Percentiles rank a stretch among this genome's conserved stretches.
Conservation (phyloP, 345 rosid genomes). For the Passiflora organensis region DNA sequence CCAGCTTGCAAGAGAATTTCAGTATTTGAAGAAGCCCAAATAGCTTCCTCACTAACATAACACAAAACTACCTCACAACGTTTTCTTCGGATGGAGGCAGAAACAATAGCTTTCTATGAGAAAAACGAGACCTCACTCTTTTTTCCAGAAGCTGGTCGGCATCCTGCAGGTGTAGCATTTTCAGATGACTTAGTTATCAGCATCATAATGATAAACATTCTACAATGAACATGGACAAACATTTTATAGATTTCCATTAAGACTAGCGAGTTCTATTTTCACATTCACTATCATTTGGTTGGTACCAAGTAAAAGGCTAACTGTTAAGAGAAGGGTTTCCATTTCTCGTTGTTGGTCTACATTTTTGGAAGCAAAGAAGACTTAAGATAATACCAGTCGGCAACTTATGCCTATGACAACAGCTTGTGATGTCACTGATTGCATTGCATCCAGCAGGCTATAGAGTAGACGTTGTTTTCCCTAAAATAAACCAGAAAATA, state of each 20-base stretch:
- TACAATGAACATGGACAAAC: neutral
- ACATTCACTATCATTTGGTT: neutral
- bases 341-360: neutral
- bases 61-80: constrained; percentile 45
- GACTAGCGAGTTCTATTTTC: neutral
- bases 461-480: constrained; percentile 85
- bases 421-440: constrained; percentile 84
- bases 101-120: constrained; percentile 77
- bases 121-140: constrained; percentile 92
- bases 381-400: constrained; percentile 49
- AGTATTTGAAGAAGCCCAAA: constrained; percentile 12
- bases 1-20: constrained; percentile 14
- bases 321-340: neutral
- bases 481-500: constrained; percentile 31
- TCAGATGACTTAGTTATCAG: neutral
- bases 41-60: neutral
- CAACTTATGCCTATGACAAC: constrained; percentile 79
- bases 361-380: neutral
- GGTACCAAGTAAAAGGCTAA: neutral
- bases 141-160: constrained; percentile 96
- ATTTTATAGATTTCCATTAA: constrained; percentile 1
- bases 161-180: constrained; percentile 46
- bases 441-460: constrained; percentile 94
- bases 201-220: neutral
- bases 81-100: constrained; percentile 75